Conservation (phyloP, 257 asterid genomes). For the Solanum virginianum region DNA sequence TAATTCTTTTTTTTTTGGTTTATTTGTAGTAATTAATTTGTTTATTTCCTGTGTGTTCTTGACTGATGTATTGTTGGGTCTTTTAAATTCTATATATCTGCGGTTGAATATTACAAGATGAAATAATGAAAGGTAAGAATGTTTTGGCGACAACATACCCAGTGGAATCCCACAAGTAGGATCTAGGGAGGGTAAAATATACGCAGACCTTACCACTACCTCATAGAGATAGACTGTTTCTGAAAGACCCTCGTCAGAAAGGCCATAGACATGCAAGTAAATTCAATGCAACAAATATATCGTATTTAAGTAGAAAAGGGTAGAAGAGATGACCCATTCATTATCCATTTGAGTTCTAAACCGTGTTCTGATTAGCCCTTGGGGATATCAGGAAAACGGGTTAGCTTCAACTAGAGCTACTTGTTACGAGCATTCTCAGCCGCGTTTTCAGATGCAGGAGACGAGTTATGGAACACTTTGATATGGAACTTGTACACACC, state of each 20-base stretch:
- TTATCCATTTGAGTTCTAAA: neutral
- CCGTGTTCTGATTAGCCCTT: too few relatives aligned
- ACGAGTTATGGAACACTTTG: neutral
- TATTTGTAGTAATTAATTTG: neutral
- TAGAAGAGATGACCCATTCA: neutral
- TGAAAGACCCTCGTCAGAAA: too few relatives aligned
- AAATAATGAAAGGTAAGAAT: neutral
- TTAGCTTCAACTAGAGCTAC: too few relatives aligned
- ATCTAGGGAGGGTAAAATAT: fast-evolving
- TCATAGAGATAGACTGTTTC: too few relatives aligned
- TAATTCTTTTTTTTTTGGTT: neutral
- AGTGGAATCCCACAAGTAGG: too few relatives aligned
- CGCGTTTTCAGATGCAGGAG: neutral
- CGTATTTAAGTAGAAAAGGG: neutral
- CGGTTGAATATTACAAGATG: neutral
- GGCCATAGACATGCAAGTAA: too few relatives aligned
- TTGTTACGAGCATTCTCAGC: neutral
- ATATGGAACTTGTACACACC: neutral
- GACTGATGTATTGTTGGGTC: neutral
- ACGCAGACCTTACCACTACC: too few relatives aligned
- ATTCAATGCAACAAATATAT: too few relatives aligned
- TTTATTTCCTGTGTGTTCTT: neutral
- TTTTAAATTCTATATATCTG: neutral
- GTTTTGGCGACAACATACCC: too few relatives aligned
- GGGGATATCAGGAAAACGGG: too few relatives aligned